Percentiles rank a stretch among this genome's conserved stretches.
These are phyloP conservation scores for Rosa persica DNA, from an alignment of 306 rosid species.

Conservation along the genomic window DNA sequence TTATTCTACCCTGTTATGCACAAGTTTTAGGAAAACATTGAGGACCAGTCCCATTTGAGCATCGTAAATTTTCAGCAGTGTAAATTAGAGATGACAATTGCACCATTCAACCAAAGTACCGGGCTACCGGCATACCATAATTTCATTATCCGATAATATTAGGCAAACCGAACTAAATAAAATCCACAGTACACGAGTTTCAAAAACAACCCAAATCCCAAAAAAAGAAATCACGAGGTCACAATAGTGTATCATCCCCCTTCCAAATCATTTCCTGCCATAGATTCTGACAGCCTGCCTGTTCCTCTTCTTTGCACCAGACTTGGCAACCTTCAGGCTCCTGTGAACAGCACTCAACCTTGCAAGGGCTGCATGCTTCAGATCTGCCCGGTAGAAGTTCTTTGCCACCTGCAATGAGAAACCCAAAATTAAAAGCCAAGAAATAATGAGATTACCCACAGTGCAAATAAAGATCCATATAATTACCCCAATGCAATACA, in stretches of 20 bases:
- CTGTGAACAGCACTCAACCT: slow-evolving; percentile 84
- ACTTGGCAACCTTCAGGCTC: slow-evolving; percentile 89
- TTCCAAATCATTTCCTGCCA: slow-evolving; percentile 35
- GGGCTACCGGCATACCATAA: not conserved
- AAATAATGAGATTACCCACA: not conserved
- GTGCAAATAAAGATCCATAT: not conserved
- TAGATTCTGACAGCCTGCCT: slow-evolving; percentile 55
- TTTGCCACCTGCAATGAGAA: slow-evolving; percentile 46
- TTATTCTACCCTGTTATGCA: too few relatives aligned
- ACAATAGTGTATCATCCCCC: slow-evolving; percentile 20
- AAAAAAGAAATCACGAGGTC: slow-evolving; percentile 1
- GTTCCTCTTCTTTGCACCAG: slow-evolving; percentile 92
- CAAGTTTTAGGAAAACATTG: not conserved
- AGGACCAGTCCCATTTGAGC: not conserved
- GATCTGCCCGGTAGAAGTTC: slow-evolving; percentile 84
- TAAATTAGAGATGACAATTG: not conserved
- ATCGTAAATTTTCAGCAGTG: not conserved
- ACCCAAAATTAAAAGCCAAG: not conserved
- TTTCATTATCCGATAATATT: not conserved
- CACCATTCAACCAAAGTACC: not conserved
- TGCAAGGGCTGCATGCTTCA: slow-evolving; percentile 81
- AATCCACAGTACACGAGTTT: not conserved
- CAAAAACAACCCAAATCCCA: not conserved
- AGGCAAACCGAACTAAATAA: not conserved
- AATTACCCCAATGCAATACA: not conserved